phyloP scores from a whole-genome alignment of 2,329 filamentous ascomycete genomes.

The Colletotrichum sp. region DNA sequence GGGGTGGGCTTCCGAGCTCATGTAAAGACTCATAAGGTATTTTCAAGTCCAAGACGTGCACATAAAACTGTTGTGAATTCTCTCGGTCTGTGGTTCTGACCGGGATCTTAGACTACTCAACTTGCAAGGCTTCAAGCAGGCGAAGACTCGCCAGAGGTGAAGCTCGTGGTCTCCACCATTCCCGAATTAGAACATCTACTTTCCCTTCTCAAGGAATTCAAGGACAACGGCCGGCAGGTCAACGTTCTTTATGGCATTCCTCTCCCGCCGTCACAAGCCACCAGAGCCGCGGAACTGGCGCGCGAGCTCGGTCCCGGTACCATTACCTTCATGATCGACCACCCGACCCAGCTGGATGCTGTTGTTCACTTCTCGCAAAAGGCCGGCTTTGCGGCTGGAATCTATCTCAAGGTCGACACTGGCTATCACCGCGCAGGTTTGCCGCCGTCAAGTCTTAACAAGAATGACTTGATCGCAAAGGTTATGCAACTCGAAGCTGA shows the following conservation, averaged over 20 bases:
- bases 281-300: constrained; percentile 52
- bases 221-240: constrained; percentile 18
- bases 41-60: not conserved
- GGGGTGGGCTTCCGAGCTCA: constrained; percentile 64
- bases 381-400: constrained; percentile 32
- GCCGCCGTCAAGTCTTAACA: constrained; percentile 42
- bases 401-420: constrained; percentile 68
- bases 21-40: constrained; percentile 70
- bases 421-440: constrained; percentile 69
- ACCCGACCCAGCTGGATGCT: constrained; percentile 49
- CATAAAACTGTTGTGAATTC: fast-evolving
- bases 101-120: constrained; percentile 52
- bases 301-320: constrained; percentile 46
- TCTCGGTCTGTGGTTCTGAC: not conserved
- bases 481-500: constrained; percentile 30
- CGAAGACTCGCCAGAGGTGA: constrained; percentile 37
- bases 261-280: constrained; percentile 56
- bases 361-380: constrained; percentile 34
- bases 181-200: constrained; percentile 61
- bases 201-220: constrained; percentile 40
- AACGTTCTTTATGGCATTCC: constrained; percentile 66
- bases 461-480: constrained; percentile 38
- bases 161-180: constrained; percentile 65
- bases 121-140: constrained; percentile 61
- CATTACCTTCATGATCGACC: constrained; percentile 63